Evolutionary conservation across 2,329 filamentous ascomycete genomes (phyloP).

Genomic region (Colletotrichum destructivum): DNA sequence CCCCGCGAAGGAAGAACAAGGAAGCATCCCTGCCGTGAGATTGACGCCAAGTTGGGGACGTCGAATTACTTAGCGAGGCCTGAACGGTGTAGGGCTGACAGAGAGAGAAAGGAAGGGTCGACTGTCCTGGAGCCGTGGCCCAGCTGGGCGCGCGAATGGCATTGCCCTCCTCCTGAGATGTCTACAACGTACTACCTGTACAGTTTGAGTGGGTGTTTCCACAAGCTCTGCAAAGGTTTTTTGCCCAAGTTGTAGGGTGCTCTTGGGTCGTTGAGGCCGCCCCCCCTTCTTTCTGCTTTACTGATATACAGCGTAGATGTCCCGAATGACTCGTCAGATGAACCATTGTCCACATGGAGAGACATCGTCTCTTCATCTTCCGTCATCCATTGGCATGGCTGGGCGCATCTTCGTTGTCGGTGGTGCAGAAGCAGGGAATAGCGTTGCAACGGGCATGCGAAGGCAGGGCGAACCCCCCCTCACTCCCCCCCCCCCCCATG

Average conservation of each 20-base stretch:
- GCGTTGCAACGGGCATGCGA: neutral
- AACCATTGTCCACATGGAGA: neutral
- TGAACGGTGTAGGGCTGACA: conserved; percentile 40
- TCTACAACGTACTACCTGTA: too few relatives aligned
- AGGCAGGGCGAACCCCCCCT: conserved; percentile 14
- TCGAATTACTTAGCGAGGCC: conserved; percentile 30
- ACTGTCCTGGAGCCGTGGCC: too few relatives aligned
- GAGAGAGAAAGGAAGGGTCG: neutral
- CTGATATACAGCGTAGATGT: neutral
- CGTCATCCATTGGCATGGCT: neutral
- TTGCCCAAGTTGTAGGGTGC: neutral
- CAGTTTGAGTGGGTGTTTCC: neutral
- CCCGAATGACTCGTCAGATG: conserved; percentile 26
- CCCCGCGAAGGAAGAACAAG: conserved; percentile 10
- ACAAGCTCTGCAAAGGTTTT: neutral
- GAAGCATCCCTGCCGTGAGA: conserved; percentile 19
- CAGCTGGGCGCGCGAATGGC: too few relatives aligned
- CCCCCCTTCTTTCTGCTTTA: neutral
- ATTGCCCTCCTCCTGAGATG: too few relatives aligned
- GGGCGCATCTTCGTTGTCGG: neutral
- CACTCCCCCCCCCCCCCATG: neutral
- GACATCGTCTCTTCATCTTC: neutral
- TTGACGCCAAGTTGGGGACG: conserved; percentile 36
- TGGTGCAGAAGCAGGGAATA: neutral
- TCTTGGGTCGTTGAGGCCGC: neutral